Evolutionary conservation across 495 filamentous ascomycete genomes (phyloP), one percentile per base, ranked within the genome.

Genomic region (Collariella sp.): DNA sequence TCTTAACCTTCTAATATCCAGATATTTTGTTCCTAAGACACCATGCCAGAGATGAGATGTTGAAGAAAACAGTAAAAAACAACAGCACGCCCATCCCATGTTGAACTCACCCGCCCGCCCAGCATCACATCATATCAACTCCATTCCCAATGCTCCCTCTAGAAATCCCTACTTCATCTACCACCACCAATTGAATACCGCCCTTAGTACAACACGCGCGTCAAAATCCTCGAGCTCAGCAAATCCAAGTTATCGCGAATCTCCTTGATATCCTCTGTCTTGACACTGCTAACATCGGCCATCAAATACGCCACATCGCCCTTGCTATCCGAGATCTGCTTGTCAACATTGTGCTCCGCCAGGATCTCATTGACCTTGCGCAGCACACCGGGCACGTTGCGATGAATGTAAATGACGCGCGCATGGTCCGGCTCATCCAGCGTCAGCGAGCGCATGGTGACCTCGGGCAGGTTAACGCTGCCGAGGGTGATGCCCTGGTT

Each of bases 301-400:
- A 99, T 96, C 55, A 97, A 75, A 67, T 97, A 99, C 20, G 94
- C 94, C 55, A 90, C 79, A 70, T 96, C 91, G 59, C 89, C 93
- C 75, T 86, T 83, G 72, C 84, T 93, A 67, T 96, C 94, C 29
- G 88, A 91, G 74, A 90, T 96, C 69, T 99, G 94, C 75, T 96
- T 96, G 67, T 96, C 93, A 56, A 99, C 89, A 65, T 99, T 99
- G 72, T 99, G 91, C 52, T 93, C 83, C 15, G 83, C 88, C 55
- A 97, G 81, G 52, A 96, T 87, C 61, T 89, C 85, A 73, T 97
- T 99, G 44, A 98, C 86, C 76, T 84, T 88, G 52, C 87, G 80
- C 67, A 99, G 75, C 52, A 99, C 93, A 71, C 93, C 93, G 31
- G 93, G 93, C 51, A 96, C 82, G 66, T 97, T 99, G 63, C 82